A percentile compares a stretch with the other conserved stretches of the same genome.
phyloP scores from a whole-genome alignment of 495 filamentous ascomycete species.

The Eremomyces bilateralis region DNA sequence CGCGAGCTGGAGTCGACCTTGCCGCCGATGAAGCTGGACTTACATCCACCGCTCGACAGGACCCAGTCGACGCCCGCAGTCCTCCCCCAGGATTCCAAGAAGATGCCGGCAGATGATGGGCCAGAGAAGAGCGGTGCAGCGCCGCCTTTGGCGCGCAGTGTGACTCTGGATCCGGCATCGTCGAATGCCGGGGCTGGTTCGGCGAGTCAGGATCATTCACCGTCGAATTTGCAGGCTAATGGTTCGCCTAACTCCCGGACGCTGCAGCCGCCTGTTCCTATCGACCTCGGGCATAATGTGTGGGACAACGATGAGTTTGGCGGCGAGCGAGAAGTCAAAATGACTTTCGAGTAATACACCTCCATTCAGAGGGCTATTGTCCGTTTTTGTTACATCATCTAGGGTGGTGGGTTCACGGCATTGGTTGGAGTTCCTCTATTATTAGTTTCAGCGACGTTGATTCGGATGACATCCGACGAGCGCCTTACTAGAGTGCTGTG shows the following conservation, averaged over 20 bases:
- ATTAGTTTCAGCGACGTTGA: too few species aligned
- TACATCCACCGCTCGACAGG: too few species aligned
- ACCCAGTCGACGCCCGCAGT: too few species aligned
- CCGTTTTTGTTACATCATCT: neutral
- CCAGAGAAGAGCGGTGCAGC: too few species aligned
- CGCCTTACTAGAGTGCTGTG: too few species aligned
- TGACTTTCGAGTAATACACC: neutral
- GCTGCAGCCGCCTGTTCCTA: neutral
- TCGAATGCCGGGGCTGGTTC: neutral
- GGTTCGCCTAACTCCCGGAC: neutral
- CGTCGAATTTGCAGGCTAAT: neutral
- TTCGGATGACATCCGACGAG: too few species aligned
- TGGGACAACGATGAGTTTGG: neutral
- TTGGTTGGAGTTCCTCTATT: neutral
- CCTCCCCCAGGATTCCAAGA: too few species aligned
- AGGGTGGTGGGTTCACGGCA: neutral
- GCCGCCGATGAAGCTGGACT: neutral
- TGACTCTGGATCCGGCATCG: neutral
- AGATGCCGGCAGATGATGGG: too few species aligned
- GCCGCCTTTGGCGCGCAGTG: too few species aligned
- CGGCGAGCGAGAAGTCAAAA: neutral
- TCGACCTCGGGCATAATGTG: neutral
- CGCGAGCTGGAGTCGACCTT: neutral
- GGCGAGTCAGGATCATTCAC: neutral
- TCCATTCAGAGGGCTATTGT: neutral